These are phyloP conservation scores for Venturia pyrina DNA, from an alignment of 2,329 filamentous ascomycete genomes.

Conservation along the genomic window DNA sequence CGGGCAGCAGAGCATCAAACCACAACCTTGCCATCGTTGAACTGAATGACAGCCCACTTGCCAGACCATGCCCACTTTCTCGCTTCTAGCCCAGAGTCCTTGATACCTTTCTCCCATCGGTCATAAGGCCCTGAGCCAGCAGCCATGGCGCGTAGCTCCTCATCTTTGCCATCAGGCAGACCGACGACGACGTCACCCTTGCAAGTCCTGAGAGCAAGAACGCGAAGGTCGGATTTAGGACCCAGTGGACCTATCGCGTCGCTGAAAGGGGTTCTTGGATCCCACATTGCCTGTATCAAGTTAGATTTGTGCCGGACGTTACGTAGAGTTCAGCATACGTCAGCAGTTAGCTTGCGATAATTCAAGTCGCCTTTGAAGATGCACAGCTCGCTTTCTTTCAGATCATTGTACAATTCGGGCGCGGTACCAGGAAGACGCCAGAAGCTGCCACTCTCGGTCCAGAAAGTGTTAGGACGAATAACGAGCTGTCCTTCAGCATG, in stretches of 20 bases:
- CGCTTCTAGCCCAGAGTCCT: conserved; percentile 23
- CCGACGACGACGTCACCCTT: conserved; percentile 95
- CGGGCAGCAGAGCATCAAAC: neutral
- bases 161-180: conserved; percentile 70
- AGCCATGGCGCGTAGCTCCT: conserved; percentile 59
- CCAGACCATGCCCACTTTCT: conserved; percentile 92
- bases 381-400: conserved; percentile 75
- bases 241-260: conserved; percentile 81
- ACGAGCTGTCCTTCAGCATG: conserved; percentile 78
- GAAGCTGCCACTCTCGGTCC: conserved; percentile 80
- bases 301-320: neutral
- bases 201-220: conserved; percentile 82
- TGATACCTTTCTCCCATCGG: conserved; percentile 9
- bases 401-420: conserved; percentile 59
- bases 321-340: conserved; percentile 48
- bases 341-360: conserved; percentile 83
- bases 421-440: conserved; percentile 71
- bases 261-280: conserved; percentile 75
- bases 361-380: conserved; percentile 98
- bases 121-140: conserved; percentile 61
- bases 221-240: conserved; percentile 68
- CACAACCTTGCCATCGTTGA: conserved; percentile 54
- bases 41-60: conserved; percentile 92
- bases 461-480: conserved; percentile 78
- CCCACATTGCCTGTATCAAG: conserved; percentile 57